Evolutionary conservation across 2,329 filamentous ascomycete genomes (phyloP), one percentile per base, ranked within the genome.

Genomic region (Aspergillus sp.): DNA sequence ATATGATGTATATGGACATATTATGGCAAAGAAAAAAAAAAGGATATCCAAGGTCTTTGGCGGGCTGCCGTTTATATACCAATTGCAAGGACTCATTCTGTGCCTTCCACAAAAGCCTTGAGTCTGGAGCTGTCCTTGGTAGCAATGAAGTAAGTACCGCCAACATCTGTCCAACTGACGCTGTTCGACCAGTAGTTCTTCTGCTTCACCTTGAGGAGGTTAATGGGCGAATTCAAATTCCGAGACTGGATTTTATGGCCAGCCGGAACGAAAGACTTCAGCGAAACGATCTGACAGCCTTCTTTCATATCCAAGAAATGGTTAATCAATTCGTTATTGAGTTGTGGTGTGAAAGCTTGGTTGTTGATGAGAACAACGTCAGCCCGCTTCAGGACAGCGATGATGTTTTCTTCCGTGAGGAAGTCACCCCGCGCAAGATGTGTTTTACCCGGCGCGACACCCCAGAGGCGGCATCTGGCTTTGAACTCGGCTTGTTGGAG

Each of bases 361-460:
- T 98, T 98, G 74, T 98, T 98, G 60, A 97, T 91, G 22, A 98
- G 79, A 15, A 98, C 82, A n/a, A 97, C 90, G 64, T 98, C 93
- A 1, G 93, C 91, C 47, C 84, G 82, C 66, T 86, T 85, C 44
- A 98, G 77, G 6, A 84, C 84, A 20, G 82, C 78, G 50, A 84
- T 77, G 43, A 96, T 88, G 49, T 77, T 76, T 13, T 78, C 66
- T 56, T 86, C 86, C 54, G 83, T 81, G 7, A 90, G 81, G 61
- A 98, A 96, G 64, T 95, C 88, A 7, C 89, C 93, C 39, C 84
- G 76, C 53, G 91, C 81, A 5, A 98, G 81, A 51, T 83, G 79
- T n/a, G 93, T 87, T 50, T 80, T 76, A 52, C 93, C 93, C 2
- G 88, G 81, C 15, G 80, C 77, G 49, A 98, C 76, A 9, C 91